Evolutionary conservation across 192 early-diverging fungal genomes (phyloP), one percentile per base, ranked within the genome.

Genomic region (Podila epicladia): DNA sequence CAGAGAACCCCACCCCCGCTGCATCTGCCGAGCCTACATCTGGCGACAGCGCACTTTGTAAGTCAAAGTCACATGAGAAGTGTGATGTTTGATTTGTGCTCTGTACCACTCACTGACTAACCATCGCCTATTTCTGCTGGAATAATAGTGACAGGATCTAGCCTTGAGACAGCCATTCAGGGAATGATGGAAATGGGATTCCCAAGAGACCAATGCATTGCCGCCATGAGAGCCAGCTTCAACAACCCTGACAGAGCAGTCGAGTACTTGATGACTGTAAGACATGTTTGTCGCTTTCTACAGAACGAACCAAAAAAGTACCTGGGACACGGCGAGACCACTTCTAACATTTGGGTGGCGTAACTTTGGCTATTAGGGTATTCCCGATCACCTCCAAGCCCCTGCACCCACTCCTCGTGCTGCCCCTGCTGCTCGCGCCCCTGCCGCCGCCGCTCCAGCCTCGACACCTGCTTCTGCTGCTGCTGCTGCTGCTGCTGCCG

Each of bases 141-240:
- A 17, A 29, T 67, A 61, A 38, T 72, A 94, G 92, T 90, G 48
- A 94, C 93, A 20, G 97, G 97, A 35, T 62, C 87, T 61, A 89
- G 90, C 58, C 95, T 94, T 66, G 92, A 95, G 69, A 86, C 85
- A 63, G 94, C 94, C n/a, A 90, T 97, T 49, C 76, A 87, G 41
- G 95, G 94, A 76, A 93, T 99, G 90, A 87, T 97, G 59, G 96
- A 97, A 60, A 97, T 99, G 97, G 97, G 97, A 22, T 99, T 94
- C 83, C 88, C 92, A 64, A 89, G 94, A 51, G 93, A 94, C 20
- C 90, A 98, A 74, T 94, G 95, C 59, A 88, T 93, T 49, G 78
- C 82, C 62, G 97, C 97, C 12, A 96, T 99, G 93, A 92, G 97
- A 58, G 97, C 97, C 9, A 96, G 95, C 72, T 98, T 94, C 75